phyloP scores from a whole-genome alignment of 305 asterid genomes.

The Lippia alba region DNA sequence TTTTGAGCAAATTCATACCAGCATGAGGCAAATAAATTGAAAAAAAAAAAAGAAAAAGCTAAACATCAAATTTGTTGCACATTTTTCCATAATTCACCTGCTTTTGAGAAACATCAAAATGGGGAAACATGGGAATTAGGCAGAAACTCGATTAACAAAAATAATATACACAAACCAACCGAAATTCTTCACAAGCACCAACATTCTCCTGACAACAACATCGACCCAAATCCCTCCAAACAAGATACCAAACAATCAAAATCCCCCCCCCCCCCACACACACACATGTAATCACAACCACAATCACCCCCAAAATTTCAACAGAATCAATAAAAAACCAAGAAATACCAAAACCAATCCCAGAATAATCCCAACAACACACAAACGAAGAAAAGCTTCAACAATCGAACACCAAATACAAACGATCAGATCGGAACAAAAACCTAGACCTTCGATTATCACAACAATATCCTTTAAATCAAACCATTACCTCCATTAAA shows the following conservation, averaged over 20 bases:
- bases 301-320: neutral
- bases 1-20: neutral
- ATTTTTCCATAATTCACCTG: neutral
- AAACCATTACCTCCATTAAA: slow-evolving; percentile 51
- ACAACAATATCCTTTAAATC: neutral
- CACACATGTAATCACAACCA: neutral
- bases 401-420: slow-evolving; percentile 11
- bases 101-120: neutral
- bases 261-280: neutral
- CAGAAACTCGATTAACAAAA: neutral
- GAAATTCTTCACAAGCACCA: slow-evolving; percentile 2
- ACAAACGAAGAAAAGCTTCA: neutral
- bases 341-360: neutral
- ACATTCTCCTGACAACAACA: slow-evolving; percentile 4
- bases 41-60: neutral
- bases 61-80: neutral
- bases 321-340: neutral
- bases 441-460: neutral
- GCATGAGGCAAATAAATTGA: no score
- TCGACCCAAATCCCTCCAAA: neutral
- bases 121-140: slow-evolving; percentile 4
- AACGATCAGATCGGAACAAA: slow-evolving; percentile 28
- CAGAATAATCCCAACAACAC: no score
- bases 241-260: neutral
- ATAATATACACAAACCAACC: slow-evolving; percentile 10